Base-by-base conservation (phyloP, 1,139 yeast species). In the Hyphopichia fennica region DNA sequence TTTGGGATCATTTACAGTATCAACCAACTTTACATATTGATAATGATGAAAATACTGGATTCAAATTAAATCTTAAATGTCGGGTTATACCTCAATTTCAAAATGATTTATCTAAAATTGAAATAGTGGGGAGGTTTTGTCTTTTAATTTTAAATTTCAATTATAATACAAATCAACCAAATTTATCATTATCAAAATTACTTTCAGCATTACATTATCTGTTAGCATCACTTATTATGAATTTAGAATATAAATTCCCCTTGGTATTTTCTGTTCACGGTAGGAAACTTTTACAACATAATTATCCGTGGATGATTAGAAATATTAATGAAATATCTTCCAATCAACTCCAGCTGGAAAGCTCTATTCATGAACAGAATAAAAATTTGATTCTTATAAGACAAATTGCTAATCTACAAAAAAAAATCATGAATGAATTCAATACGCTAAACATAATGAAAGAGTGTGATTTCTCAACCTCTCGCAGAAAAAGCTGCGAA, bases 231-330 rank as follows among this genome's bases (percentile, higher is more conserved):
- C 53, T 68, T 48, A 35, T 65, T 7, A 15, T 70, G 19, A 52
- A 64, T 17, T 48, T 67, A 22, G 77, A 72, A 47, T 44, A 40
- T 34, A 41, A 43, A 35, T 61, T 51, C 38, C 78, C 78, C 1
- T 54, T 69, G 14, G 60, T 67, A 2, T 70, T 71, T 43, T 69
- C 75, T n/a, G 54, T 50, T 22, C 58, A 62, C 43, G 74, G 74
- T 1, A 52, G 76, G 27, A 53, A 48, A 15, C 48, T 58, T 25
- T 54, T 70, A 37, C 45, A 46, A 29, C 41, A 56, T 22, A 69
- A 67, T 49, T 61, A 64, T 49, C 46, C 45, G 14, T 50, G 53
- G 49, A 36, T 49, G 15, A 43, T 42, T 16, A 42, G 45, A 30
- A 50, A 43, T 32, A 23, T 52, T 23, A 34, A 38, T 7, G 44